Conservation (phyloP, 495 filamentous ascomycete species). For the Articulospora tetracladia region DNA sequence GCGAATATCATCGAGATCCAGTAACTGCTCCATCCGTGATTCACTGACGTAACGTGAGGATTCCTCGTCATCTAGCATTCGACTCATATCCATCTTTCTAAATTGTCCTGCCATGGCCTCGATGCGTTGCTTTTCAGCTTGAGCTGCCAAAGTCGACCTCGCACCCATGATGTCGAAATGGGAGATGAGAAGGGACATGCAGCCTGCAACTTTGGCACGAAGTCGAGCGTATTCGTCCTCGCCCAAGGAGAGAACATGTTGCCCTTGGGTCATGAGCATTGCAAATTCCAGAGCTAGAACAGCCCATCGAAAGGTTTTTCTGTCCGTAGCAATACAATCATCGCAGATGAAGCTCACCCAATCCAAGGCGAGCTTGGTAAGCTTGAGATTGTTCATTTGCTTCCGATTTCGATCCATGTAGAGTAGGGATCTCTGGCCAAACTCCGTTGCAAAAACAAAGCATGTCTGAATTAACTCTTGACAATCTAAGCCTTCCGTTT, state of each 20-base stretch:
- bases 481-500: constrained; percentile 80
- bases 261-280: constrained; percentile 92
- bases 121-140: constrained; percentile 80
- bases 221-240: constrained; percentile 80
- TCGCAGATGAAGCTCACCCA: constrained; percentile 98
- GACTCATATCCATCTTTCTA: constrained; percentile 68
- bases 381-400: constrained; percentile 92
- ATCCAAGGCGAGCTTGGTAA: constrained; percentile 88
- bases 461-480: constrained; percentile 98
- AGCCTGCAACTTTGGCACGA: constrained; percentile 86
- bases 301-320: constrained; percentile 96
- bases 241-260: constrained; percentile 82
- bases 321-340: constrained; percentile 90
- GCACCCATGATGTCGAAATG: constrained; percentile 99
- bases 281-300: constrained; percentile 93
- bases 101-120: constrained; percentile 73
- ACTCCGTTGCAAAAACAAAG: constrained; percentile 97
- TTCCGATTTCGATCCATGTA: constrained; percentile 93
- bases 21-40: constrained; percentile 65
- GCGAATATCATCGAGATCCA: constrained; percentile 70
- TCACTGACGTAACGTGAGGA: constrained; percentile 67
- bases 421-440: constrained; percentile 86
- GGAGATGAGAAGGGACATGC: constrained; percentile 95
- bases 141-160: constrained; percentile 84
- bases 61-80: constrained; percentile 81